These are phyloP conservation scores for Pestalotiopsis sp. DNA, from an alignment of 2,329 filamentous ascomycete genomes.

Conservation along the genomic window DNA sequence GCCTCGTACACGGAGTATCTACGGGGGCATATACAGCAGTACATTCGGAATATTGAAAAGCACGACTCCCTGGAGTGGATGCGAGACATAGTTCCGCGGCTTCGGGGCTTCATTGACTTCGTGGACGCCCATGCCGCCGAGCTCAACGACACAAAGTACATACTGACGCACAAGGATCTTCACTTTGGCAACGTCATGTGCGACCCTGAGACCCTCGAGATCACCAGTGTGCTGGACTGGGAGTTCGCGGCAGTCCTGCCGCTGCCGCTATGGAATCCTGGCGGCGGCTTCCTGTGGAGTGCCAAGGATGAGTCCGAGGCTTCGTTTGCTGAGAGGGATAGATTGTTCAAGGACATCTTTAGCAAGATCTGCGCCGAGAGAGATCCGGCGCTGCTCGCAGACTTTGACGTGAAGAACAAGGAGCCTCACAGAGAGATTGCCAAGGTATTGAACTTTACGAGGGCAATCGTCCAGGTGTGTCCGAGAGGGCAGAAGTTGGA, in stretches of 20 bases:
- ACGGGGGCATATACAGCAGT: slow-evolving; percentile 26
- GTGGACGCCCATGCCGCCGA: slow-evolving; percentile 12
- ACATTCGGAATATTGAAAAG: slow-evolving; percentile 28
- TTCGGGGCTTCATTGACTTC: slow-evolving; percentile 25
- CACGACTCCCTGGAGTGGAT: slow-evolving; percentile 30
- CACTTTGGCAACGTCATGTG: slow-evolving; percentile 41
- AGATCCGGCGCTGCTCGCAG: not conserved
- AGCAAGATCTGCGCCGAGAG: slow-evolving; percentile 18
- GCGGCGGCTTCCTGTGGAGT: slow-evolving; percentile 38
- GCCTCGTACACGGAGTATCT: slow-evolving; percentile 30
- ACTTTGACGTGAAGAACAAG: slow-evolving; percentile 4
- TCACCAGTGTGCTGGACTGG: slow-evolving; percentile 40
- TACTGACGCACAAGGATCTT: slow-evolving; percentile 40
- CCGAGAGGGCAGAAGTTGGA: slow-evolving; percentile 5
- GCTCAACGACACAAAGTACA: slow-evolving; percentile 24
- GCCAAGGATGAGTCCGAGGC: slow-evolving; percentile 19
- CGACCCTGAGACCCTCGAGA: slow-evolving; percentile 22
- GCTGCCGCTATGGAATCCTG: slow-evolving; percentile 36
- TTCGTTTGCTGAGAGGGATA: slow-evolving; percentile 25
- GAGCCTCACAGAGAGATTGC: not conserved
- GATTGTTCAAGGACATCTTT: slow-evolving; percentile 26
- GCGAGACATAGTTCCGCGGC: slow-evolving; percentile 29
- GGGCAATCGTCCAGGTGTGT: slow-evolving; percentile 16
- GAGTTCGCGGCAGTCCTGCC: slow-evolving; percentile 41
- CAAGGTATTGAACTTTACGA: not conserved